phyloP scores from a whole-genome alignment of 2,329 filamentous ascomycete genomes.

The Leptodontidium sp. region DNA sequence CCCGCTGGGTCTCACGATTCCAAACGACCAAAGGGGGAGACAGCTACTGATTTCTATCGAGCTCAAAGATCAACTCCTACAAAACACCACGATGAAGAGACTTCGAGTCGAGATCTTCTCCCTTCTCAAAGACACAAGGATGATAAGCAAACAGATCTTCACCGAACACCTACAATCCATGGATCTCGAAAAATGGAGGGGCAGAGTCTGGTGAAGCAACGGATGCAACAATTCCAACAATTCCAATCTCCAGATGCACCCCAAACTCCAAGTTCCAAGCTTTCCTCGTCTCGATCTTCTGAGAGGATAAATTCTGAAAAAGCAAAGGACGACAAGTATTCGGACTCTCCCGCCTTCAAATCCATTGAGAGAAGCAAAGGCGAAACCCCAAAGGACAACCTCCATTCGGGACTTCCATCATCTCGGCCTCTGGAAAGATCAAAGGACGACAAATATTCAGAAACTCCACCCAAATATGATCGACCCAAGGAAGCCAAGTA shows the following conservation, averaged over 20 bases:
- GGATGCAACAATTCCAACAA: conserved; percentile 37
- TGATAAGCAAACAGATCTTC: conserved; percentile 35
- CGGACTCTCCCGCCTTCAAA: conserved; percentile 19
- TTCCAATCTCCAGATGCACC: conserved; percentile 23
- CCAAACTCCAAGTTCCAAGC: conserved; percentile 9
- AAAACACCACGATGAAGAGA: conserved; percentile 29
- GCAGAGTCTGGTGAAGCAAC: conserved; percentile 38
- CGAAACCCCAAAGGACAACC: not conserved
- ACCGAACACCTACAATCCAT: conserved; percentile 38
- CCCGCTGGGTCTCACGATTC: conserved; percentile 30
- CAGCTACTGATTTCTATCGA: conserved; percentile 33
- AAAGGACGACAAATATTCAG: conserved; percentile 6
- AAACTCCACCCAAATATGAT: conserved; percentile 22
- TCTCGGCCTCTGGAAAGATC: conserved; percentile 1
- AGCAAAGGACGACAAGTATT: not conserved
- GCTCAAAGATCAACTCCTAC: conserved; percentile 26
- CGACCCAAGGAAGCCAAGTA: conserved; percentile 41
- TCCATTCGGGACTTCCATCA: not conserved
- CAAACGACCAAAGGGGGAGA: conserved; percentile 29
- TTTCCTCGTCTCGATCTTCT: conserved; percentile 13
- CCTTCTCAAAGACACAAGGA: conserved; percentile 31
- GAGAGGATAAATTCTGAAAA: conserved; percentile 4
- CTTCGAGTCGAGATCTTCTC: conserved; percentile 29
- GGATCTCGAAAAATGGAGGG: conserved; percentile 22
- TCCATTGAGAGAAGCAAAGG: conserved; percentile 36